Conservation (phyloP, 2,329 filamentous ascomycete genomes). For the Geosmithia flava region DNA sequence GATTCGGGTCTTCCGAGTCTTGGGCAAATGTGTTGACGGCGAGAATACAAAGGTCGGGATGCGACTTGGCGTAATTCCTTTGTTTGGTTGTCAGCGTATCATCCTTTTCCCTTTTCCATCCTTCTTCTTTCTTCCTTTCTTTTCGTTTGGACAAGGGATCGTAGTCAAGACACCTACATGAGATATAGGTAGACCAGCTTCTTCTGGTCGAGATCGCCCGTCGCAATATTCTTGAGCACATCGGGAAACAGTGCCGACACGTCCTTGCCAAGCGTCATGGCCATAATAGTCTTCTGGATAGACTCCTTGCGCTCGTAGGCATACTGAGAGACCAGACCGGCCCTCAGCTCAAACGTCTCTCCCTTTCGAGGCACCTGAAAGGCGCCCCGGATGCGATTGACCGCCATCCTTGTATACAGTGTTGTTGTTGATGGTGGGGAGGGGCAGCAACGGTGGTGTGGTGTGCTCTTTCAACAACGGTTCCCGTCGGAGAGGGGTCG, state of each 20-base stretch:
- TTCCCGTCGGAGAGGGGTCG: neutral
- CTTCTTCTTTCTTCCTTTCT: no score
- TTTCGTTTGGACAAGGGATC: neutral
- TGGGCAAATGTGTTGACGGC: slow-evolving; percentile 99
- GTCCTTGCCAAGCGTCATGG: slow-evolving; percentile 98
- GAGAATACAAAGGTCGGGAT: slow-evolving; percentile 95
- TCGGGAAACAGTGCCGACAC: slow-evolving; percentile 95
- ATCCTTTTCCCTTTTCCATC: no score
- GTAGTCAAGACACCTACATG: slow-evolving; percentile 49
- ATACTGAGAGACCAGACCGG: slow-evolving; percentile 95
- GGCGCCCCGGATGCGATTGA: slow-evolving; percentile 89
- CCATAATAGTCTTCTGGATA: slow-evolving; percentile 99
- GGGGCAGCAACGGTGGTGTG: neutral
- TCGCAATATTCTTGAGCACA: slow-evolving; percentile 97
- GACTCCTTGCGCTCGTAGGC: slow-evolving; percentile 98
- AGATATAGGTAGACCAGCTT: slow-evolving; percentile 98
- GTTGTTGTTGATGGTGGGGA: neutral
- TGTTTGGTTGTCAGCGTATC: neutral
- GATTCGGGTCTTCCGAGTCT: slow-evolving; percentile 97
- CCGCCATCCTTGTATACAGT: slow-evolving; percentile 54
- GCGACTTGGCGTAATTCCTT: slow-evolving; percentile 99
- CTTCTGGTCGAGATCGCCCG: slow-evolving; percentile 90
- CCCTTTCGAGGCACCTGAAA: slow-evolving; percentile 91
- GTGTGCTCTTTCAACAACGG: neutral
- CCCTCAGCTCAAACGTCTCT: slow-evolving; percentile 94